These are phyloP conservation scores for Alternaria ethzedia DNA, from an alignment of 2,329 filamentous ascomycete genomes.

Conservation along the genomic window DNA sequence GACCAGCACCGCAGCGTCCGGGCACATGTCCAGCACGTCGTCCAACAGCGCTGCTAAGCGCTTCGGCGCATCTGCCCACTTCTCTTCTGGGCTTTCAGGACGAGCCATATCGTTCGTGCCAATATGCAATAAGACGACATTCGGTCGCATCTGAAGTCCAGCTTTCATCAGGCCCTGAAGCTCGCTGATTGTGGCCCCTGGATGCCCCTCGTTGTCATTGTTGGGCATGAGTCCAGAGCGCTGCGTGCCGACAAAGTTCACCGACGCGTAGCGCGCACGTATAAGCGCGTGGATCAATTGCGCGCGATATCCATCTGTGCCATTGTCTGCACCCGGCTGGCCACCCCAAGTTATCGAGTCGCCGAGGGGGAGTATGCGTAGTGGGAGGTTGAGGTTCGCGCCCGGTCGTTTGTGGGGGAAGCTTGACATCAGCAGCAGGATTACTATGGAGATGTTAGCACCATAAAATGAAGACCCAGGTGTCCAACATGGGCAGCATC, in stretches of 20 bases:
- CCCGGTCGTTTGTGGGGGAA: slow-evolving; percentile 3
- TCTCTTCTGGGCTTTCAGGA: slow-evolving; percentile 15
- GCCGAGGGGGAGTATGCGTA: slow-evolving; percentile 34
- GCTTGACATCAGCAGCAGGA: slow-evolving; percentile 3
- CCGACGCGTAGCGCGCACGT: slow-evolving; percentile 18
- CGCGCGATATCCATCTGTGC: slow-evolving; percentile 50
- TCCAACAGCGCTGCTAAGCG: slow-evolving; percentile 45
- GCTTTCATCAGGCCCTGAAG: slow-evolving; percentile 24
- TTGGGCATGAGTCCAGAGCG: slow-evolving; percentile 42
- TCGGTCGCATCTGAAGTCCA: slow-evolving; percentile 24
- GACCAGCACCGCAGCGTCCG: slow-evolving; percentile 46
- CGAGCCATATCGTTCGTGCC: slow-evolving; percentile 33
- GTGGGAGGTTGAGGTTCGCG: slow-evolving; percentile 10
- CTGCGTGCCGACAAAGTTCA: slow-evolving; percentile 43
- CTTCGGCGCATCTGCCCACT: slow-evolving; percentile 34
- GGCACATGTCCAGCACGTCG: slow-evolving; percentile 33
- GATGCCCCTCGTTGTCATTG: slow-evolving; percentile 43
- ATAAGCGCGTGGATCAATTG: slow-evolving; percentile 33
- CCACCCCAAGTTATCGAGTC: slow-evolving; percentile 44
- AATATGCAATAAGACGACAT: slow-evolving; percentile 31
- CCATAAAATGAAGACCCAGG: not conserved
- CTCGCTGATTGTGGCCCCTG: slow-evolving; percentile 39
- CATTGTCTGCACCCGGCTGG: slow-evolving; percentile 18
- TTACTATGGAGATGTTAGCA: slow-evolving; percentile 12
- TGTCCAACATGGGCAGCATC: not conserved